Evolutionary conservation across 2,329 filamentous ascomycete species (phyloP), one percentile per base, ranked within the genome.

Genomic region (Scedosporium dehoogii): DNA sequence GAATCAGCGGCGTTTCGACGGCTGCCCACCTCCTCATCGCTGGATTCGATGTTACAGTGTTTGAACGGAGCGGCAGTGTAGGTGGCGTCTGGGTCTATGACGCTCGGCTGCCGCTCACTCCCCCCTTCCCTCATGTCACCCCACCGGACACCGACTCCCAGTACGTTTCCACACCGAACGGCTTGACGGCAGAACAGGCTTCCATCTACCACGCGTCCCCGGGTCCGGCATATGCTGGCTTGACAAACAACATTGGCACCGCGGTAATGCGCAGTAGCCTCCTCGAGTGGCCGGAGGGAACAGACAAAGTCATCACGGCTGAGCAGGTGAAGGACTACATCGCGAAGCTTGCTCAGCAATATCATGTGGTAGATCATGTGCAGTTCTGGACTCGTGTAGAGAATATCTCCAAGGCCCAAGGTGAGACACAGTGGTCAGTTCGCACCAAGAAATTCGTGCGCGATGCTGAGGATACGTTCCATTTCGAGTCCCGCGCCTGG

Each of bases 241-340:
- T 92, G 6, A 87, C 87, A 69, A 91, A 89, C 42, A 94, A 93
- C 68, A 87, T 92, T 3, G 87, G 89, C 0, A 85, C 87, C n/a
- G 78, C 71, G 23, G 67, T 81, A 2, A 75, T 81, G 72, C 70
- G 72, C 51, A 79, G 73, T 63, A 73, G 71, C 7, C 70, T 81
- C 1, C 70, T 73, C 3, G 65, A 68, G 0, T 90, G 87, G 81
- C 84, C 85, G 0, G 71, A 78, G 5, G 82, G 81, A 0, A 88
- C 85, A 0, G 79, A 79, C 2, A 81, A 85, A 16, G 83, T 83
- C 64, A 81, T 87, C 4, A 79, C 74, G 2, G 87, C 89, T 63
- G 68, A 73, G 16, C 76, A 81, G 0, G 72, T 89, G 7, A 79
- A 80, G 41, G 73, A 79, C 1, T 90, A 90, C 67, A 80, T 90